Evolutionary conservation across 805 yeast genomes (phyloP).

Genomic region (Candida silvatica): DNA sequence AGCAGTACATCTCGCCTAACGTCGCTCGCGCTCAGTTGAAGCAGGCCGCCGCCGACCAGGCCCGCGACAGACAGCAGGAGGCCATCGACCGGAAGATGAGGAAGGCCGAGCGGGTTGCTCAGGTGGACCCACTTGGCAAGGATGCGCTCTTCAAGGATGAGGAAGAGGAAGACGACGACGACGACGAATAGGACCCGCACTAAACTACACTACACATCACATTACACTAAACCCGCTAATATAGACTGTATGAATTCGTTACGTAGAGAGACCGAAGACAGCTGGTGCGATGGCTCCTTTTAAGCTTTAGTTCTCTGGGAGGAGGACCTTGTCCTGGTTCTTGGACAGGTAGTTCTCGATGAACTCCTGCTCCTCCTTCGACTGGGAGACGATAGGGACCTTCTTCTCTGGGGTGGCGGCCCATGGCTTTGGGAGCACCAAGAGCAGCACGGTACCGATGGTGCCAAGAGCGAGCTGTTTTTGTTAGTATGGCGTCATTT

Average conservation of each 20-base stretch:
- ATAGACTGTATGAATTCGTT: too few species aligned
- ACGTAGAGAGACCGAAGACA: too few species aligned
- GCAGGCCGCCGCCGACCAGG: constrained; percentile 72
- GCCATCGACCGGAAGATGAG: constrained; percentile 69
- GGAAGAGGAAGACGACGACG: neutral
- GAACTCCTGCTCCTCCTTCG: constrained; percentile 87
- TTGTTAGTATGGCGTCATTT: neutral
- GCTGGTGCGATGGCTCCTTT: too few species aligned
- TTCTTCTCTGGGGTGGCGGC: constrained; percentile 44
- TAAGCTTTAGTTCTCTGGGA: too few species aligned
- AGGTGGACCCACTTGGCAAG: constrained; percentile 77
- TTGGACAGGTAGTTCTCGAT: constrained; percentile 60
- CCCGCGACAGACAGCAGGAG: constrained; percentile 70
- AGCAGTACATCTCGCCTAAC: constrained; percentile 94
- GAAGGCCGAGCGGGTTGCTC: constrained; percentile 65
- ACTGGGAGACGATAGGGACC: constrained; percentile 66
- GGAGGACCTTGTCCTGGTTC: constrained; percentile 8
- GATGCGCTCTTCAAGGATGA: constrained; percentile 57
- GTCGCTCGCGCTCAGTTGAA: constrained; percentile 83
- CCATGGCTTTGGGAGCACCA: constrained; percentile 72
- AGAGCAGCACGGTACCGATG: constrained; percentile 55
- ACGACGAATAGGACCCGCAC: too few species aligned
- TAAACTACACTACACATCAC: too few species aligned
- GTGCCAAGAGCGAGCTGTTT: constrained; percentile 70
- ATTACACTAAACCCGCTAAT: too few species aligned